A percentile compares a stretch with the other conserved stretches of the same genome.
Conservation (phyloP, 805 yeast genomes). For the Myxozyma melibiosi region DNA sequence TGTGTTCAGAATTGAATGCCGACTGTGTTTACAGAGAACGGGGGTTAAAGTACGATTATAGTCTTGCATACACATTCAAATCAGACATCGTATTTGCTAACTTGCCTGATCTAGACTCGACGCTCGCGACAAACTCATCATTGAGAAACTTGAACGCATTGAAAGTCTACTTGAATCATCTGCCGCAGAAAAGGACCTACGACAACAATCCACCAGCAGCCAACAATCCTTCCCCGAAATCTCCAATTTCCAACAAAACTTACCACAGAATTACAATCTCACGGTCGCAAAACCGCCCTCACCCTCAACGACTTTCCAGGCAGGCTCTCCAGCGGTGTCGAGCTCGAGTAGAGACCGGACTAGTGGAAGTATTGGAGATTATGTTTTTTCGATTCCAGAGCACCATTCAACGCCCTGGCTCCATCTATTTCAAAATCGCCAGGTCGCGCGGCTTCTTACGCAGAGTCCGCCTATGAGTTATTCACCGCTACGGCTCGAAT, state of each 20-base stretch:
- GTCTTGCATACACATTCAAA: not conserved
- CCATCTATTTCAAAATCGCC: constrained; percentile 12
- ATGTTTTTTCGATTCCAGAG: constrained; percentile 26
- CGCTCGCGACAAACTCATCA: constrained; percentile 19
- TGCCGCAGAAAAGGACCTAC: not conserved
- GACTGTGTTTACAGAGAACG: constrained; percentile 26
- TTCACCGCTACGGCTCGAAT: constrained; percentile 15
- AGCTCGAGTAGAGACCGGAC: not conserved
- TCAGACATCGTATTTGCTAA: not conserved
- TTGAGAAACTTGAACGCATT: constrained; percentile 17
- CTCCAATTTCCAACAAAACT: too few relatives aligned
- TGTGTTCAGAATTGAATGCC: constrained; percentile 25
- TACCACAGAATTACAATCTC: too few relatives aligned
- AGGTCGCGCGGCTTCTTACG: constrained; percentile 11
- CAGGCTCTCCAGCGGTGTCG: constrained; percentile 1
- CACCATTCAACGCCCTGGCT: constrained; percentile 28
- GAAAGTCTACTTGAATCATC: constrained; percentile 14
- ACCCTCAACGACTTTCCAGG: not conserved
- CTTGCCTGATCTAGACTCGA: constrained; percentile 14
- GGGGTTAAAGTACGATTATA: constrained; percentile 18
- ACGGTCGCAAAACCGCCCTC: not conserved
- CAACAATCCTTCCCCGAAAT: too few relatives aligned
- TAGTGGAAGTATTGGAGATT: constrained; percentile 1
- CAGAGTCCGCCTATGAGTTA: not conserved
- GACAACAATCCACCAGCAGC: not conserved